Evolutionary conservation across 208 protist genomes (phyloP).

Genomic region (Acanthamoeba royreba): DNA sequence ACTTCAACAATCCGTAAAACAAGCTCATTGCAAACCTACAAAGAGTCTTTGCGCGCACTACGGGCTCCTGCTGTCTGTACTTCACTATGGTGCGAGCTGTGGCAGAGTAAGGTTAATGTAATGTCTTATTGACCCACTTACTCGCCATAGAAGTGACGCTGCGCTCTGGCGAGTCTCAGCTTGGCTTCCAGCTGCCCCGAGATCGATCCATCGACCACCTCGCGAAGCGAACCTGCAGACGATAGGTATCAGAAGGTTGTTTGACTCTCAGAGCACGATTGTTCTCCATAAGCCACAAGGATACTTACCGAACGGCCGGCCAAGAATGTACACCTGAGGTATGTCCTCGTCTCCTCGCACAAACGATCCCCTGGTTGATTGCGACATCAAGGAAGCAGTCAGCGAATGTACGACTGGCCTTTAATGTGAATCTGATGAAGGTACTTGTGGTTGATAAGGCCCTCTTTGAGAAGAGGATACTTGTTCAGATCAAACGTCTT

Average conservation of each 20-base stretch:
- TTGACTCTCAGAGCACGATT: neutral
- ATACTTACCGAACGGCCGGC: neutral
- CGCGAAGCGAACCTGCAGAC: neutral
- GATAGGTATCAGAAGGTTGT: neutral
- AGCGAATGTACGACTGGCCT: neutral
- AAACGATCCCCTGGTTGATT: neutral
- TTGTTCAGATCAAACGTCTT: slow-evolving; percentile 28
- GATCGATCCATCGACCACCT: neutral
- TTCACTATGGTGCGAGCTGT: too few relatives aligned
- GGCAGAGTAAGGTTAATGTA: too few relatives aligned
- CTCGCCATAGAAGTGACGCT: neutral
- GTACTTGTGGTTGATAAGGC: neutral
- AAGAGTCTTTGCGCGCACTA: too few relatives aligned
- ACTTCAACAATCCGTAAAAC: too few relatives aligned
- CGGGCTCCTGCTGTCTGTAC: too few relatives aligned
- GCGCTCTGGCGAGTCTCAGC: neutral
- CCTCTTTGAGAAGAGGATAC: slow-evolving; percentile 8
- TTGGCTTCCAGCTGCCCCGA: neutral
- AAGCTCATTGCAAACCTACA: too few relatives aligned
- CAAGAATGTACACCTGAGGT: slow-evolving; percentile 21
- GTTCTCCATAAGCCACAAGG: neutral
- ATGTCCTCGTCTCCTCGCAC: neutral
- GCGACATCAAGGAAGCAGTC: neutral
- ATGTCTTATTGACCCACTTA: too few relatives aligned
- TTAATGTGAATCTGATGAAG: neutral